Base-by-base conservation (phyloP, 768 basidiomycete species). In the Daedalea quercina region DNA sequence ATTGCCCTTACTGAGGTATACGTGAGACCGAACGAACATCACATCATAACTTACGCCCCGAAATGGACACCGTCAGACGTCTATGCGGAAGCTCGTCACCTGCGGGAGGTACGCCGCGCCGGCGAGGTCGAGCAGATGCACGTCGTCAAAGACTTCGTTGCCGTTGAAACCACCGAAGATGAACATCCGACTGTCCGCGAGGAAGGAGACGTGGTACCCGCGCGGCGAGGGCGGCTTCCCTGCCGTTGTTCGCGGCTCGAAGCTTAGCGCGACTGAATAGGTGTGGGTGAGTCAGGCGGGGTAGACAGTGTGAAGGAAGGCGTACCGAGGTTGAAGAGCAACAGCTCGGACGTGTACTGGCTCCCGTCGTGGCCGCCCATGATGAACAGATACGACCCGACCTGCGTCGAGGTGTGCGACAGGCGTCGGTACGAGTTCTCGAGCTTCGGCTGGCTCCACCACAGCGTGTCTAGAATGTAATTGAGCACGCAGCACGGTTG, bases 131-230 rank as follows among this genome's bases (percentile, higher is more conserved):
- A 96, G 73, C 35, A 87, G 77, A 67, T 87, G 79, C 34, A 94
- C 84, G 69, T 95, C 94, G 58, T 93, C 90, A 61, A 82, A 93
- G 2, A 88, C 83, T 17, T 82, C 82, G 47, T 78, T 79, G 1
- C 93, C 94, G 43, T 94, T 92, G 61, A 85, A 87, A 47, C 94
- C 94, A 26, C 94, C 94, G 60, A 94, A 85, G 31, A 94, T 67
- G 68, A 93, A 90, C 2, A 96, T 64, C 3, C 94, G 76, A 54
- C 87, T 85, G 67, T 97, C 94, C 3, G 90, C 85, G 3, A 94
- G 72, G 24, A 92, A 67, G 0, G 91, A 74, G 9, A 84, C 80
- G 60, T 96, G 94, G 69, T 96, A 94, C 2, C 92, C 94, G 23
- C 94, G 81, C 17, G 80, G 71, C 19, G 78, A 76, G 0, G 91